Evolutionary conservation across 2,329 filamentous ascomycete species (phyloP).

Genomic region (Magnaporthiopsis poae): DNA sequence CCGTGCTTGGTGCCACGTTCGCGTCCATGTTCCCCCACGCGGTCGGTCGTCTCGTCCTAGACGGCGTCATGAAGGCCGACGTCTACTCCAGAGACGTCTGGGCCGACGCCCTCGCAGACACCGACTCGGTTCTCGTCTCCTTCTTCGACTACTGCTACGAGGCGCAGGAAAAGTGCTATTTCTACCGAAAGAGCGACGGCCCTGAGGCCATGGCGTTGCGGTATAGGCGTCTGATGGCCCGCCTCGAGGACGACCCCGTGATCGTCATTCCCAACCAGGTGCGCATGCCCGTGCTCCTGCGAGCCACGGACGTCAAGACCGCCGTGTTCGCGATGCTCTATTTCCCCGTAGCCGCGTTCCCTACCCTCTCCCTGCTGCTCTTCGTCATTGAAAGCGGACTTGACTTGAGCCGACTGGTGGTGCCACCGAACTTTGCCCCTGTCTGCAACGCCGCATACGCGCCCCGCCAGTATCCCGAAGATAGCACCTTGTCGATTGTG

Average conservation of each 20-base stretch:
- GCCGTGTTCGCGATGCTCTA: slow-evolving; percentile 28
- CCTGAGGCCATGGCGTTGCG: slow-evolving; percentile 21
- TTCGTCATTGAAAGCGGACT: slow-evolving; percentile 5
- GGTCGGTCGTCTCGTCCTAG: slow-evolving; percentile 24
- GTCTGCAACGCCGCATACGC: slow-evolving; percentile 10
- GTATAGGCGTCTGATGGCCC: slow-evolving; percentile 22
- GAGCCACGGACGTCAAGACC: slow-evolving; percentile 27
- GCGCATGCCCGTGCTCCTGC: slow-evolving; percentile 26
- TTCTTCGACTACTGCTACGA: slow-evolving; percentile 40
- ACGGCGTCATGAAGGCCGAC: slow-evolving; percentile 21
- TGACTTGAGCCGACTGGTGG: slow-evolving; percentile 9
- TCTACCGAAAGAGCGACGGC: slow-evolving; percentile 27
- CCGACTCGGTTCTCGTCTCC: slow-evolving; percentile 31
- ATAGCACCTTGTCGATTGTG: slow-evolving; percentile 15
- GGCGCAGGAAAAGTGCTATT: slow-evolving; percentile 28
- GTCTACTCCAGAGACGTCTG: slow-evolving; percentile 26
- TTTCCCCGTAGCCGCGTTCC: slow-evolving; percentile 20
- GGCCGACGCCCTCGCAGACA: slow-evolving; percentile 2
- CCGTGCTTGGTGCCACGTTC: slow-evolving; percentile 26
- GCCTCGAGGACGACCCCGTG: slow-evolving; percentile 25
- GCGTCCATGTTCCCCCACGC: slow-evolving; percentile 25
- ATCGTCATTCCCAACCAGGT: slow-evolving; percentile 19
- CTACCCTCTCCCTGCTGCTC: slow-evolving; percentile 3
- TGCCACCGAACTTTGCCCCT: slow-evolving; percentile 10
- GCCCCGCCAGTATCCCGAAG: slow-evolving; percentile 9